These are phyloP conservation scores for Pestalotiopsis sp. DNA, from an alignment of 2,329 filamentous ascomycete genomes.

Conservation along the genomic window DNA sequence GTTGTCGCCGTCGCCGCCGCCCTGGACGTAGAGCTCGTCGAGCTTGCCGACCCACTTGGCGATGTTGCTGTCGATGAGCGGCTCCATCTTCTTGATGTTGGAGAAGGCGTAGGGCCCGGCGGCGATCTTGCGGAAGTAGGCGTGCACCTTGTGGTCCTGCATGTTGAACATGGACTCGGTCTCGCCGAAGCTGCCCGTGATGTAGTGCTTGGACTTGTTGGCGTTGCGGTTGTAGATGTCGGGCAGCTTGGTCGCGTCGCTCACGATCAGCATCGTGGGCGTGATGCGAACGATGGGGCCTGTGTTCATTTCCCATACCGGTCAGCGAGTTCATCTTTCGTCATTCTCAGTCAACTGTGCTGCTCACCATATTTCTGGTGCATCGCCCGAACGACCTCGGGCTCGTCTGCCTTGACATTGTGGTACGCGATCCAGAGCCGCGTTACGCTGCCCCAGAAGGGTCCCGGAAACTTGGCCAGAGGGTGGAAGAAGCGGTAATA, in stretches of 20 bases:
- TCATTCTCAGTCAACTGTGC: background rate
- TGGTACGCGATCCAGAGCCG: slow-evolving; percentile 56
- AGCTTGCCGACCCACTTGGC: slow-evolving; percentile 52
- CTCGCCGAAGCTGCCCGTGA: slow-evolving; percentile 59
- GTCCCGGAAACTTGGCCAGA: slow-evolving; percentile 53
- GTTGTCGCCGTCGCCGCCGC: slow-evolving; percentile 25
- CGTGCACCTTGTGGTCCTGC: slow-evolving; percentile 52
- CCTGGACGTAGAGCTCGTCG: slow-evolving; percentile 43
- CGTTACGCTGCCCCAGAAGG: slow-evolving; percentile 57
- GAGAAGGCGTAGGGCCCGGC: slow-evolving; percentile 57
- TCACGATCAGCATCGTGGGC: slow-evolving; percentile 55
- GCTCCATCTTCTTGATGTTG: slow-evolving; percentile 62
- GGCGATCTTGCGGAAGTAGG: slow-evolving; percentile 54
- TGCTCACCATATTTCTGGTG: slow-evolving; percentile 51
- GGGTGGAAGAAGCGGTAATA: slow-evolving; percentile 56
- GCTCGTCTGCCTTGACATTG: slow-evolving; percentile 49
- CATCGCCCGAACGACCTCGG: slow-evolving; percentile 40
- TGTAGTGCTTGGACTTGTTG: slow-evolving; percentile 61
- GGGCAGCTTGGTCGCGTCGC: slow-evolving; percentile 55
- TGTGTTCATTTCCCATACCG: slow-evolving; percentile 21
- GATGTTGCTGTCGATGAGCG: slow-evolving; percentile 54
- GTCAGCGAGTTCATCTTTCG: slow-evolving; percentile 6
- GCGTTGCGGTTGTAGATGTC: slow-evolving; percentile 57
- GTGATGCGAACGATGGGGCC: slow-evolving; percentile 56
- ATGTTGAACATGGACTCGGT: slow-evolving; percentile 61